Base-by-base conservation (phyloP, 2,329 filamentous ascomycete genomes). In the Trichoderma breve region DNA sequence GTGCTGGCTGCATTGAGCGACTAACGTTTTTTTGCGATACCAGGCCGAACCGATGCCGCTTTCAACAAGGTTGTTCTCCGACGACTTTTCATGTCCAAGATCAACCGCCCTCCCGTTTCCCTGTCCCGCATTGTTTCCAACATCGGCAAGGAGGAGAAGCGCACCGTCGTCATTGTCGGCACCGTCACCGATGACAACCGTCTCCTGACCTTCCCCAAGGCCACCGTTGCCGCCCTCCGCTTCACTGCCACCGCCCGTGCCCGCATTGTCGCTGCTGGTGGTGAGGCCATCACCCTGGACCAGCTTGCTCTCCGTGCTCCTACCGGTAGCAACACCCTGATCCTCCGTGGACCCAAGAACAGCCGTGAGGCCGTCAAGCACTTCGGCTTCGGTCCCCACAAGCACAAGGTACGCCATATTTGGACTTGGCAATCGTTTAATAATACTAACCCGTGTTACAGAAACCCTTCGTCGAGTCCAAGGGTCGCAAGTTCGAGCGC, bases 21-120 rank as follows among this genome's bases (percentile, higher is more conserved):
- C 55, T 64, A 71, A 64, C 24, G 39, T 36, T 21, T 18, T 39
- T 21, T n/a, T 61, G 47, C 6, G 70, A 32, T 3, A 47, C 1
- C 80, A 97, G 93, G 94, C 87, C 95, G 96, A 83, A 99, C 96
- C 83, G 96, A 98, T 85, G 90, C 94, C 77, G 90, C 90, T 87
- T 99, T 99, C 93, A 99, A 99, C 93, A 97, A 97, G 90, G 93
- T 96, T 81, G 91, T 99, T 83, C 93, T 99, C 81, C 94, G 95
- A 84, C 93, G 96, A 82, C 92, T 99, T 75, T 97, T 97, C 84
- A 97, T 96, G 93, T 97, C 94, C 85, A 94, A 95, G 86, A 97
- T 97, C 87, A 98, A 98, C 93, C 93, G 95, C 80, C 93, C 94
- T 74, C 94, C 96, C 76, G 91, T 99, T 81, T 98, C 95, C 74